Percentiles rank a stretch among this genome's conserved stretches.
These are phyloP conservation scores for Entomortierella beljakovae DNA, from an alignment of 192 early-diverging fungal genomes.

Conservation along the genomic window DNA sequence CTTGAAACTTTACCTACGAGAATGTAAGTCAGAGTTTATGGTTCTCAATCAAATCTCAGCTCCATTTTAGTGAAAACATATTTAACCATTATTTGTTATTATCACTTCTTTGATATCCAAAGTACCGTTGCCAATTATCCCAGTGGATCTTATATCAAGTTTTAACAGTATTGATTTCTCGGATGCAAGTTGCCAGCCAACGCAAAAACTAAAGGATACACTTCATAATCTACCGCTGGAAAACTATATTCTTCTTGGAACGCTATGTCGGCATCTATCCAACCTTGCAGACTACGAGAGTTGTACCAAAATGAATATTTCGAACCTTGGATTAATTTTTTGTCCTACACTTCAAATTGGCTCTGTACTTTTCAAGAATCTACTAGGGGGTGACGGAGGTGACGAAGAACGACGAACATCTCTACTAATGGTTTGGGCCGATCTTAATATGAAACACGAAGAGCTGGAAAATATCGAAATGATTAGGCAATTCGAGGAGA, in stretches of 20 bases:
- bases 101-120: neutral
- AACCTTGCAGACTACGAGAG: conserved; percentile 58
- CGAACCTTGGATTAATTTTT: conserved; percentile 69
- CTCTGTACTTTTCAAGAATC: conserved; percentile 62
- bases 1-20: conserved; percentile 67
- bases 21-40: conserved; percentile 65
- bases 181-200: conserved; percentile 8
- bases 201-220: conserved; percentile 15
- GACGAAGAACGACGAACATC: conserved; percentile 26
- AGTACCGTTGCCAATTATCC: conserved; percentile 62
- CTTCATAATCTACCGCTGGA: conserved; percentile 54
- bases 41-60: too few species aligned
- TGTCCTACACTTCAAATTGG: conserved; percentile 66
- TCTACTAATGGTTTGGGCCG: conserved; percentile 27
- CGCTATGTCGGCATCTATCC: conserved; percentile 60
- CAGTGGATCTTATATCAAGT: conserved; percentile 35
- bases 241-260: conserved; percentile 61
- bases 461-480: conserved; percentile 52
- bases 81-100: neutral
- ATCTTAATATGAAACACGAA: conserved; percentile 30
- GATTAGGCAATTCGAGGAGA: conserved; percentile 48
- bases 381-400: conserved; percentile 54
- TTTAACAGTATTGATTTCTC: conserved; percentile 54
- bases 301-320: conserved; percentile 65
- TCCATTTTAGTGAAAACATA: neutral